Conservation (phyloP, 2,329 filamentous ascomycete genomes). For the Cytospora chrysosperma region DNA sequence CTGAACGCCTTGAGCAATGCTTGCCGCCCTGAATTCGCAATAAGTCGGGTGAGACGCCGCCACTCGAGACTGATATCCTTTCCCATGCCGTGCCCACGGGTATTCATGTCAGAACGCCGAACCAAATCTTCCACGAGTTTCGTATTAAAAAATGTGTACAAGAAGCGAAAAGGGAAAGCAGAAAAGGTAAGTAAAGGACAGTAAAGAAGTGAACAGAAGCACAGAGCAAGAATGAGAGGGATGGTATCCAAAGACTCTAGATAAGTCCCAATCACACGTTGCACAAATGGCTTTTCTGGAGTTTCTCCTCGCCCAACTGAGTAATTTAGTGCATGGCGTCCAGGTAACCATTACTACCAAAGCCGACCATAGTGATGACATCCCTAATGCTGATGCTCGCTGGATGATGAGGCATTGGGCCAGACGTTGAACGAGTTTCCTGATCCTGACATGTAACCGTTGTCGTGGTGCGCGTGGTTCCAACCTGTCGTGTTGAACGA, state of each 20-base stretch:
- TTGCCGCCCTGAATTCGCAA: conserved; percentile 1
- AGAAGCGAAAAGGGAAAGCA: neutral
- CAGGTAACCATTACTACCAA: too few species aligned
- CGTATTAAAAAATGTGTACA: neutral
- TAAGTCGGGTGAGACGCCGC: conserved; percentile 12
- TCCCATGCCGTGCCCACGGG: conserved; percentile 14
- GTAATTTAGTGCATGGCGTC: too few species aligned
- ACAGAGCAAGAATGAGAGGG: too few species aligned
- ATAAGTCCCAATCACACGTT: neutral
- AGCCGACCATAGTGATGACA: too few species aligned
- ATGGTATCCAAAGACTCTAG: neutral
- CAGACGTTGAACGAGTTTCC: conserved; percentile 17
- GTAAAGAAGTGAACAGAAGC: too few species aligned
- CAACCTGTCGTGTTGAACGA: conserved; percentile 13
- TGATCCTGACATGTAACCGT: conserved; percentile 10
- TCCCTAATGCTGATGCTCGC: neutral
- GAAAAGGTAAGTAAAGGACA: too few species aligned
- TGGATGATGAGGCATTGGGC: conserved; percentile 12
- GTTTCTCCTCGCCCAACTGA: too few species aligned
- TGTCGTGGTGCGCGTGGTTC: conserved; percentile 8
- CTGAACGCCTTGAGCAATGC: conserved; percentile 7
- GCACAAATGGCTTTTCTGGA: too few species aligned
- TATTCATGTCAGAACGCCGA: conserved; percentile 16
- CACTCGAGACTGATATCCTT: conserved; percentile 16
- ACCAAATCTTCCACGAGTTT: neutral